phyloP scores from a whole-genome alignment of 345 rosid species.

The Triadica sebifera region DNA sequence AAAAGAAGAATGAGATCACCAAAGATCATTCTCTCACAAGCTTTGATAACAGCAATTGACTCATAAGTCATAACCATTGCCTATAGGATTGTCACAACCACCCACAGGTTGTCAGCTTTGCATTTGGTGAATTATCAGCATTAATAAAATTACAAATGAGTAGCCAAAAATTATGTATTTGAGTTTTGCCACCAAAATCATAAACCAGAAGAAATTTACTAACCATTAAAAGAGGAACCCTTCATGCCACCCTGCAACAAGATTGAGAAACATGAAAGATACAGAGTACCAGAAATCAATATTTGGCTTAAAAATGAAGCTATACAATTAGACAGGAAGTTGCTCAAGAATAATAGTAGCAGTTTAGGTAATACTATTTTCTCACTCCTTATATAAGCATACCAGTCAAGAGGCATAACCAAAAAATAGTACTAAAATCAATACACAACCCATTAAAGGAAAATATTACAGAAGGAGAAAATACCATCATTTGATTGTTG shows the following conservation, averaged over 20 bases:
- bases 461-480: not conserved
- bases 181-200: not conserved
- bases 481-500: constrained; percentile 9
- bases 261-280: not conserved
- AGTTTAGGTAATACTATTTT: too few relatives aligned
- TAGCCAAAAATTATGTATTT: not conserved
- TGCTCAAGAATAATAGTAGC: not conserved
- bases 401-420: not conserved
- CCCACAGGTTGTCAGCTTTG: too few relatives aligned
- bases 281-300: not conserved
- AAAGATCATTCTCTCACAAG: too few relatives aligned
- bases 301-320: not conserved
- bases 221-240: constrained; percentile 11
- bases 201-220: not conserved
- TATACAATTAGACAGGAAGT: not conserved
- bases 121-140: not conserved
- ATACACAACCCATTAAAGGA: not conserved
- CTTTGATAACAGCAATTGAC: too few relatives aligned
- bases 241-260: constrained; percentile 8
- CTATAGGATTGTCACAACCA: too few relatives aligned
- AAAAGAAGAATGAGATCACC: too few relatives aligned
- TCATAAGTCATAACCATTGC: too few relatives aligned
- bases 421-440: not conserved
- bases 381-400: not conserved
- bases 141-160: not conserved